Base-by-base conservation (phyloP, 768 basidiomycete species). In the Macrocybe gigantea region DNA sequence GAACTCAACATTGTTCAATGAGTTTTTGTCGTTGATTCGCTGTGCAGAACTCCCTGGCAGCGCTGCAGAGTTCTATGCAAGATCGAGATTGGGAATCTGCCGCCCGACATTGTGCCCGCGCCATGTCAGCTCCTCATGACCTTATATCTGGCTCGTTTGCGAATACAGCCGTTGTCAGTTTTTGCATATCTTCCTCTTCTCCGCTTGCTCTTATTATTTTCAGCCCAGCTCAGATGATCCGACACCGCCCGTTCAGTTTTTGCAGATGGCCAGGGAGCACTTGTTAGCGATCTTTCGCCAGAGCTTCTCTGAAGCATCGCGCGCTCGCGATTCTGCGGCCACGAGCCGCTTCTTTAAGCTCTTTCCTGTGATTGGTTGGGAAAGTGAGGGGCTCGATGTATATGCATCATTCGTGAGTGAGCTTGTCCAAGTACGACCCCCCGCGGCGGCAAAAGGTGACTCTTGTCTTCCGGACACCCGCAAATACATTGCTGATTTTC, bases 261-360 rank as follows among this genome's bases (percentile, higher is more conserved):
- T 99, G 30, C 77, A 86, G 47, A 71, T 75, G 22, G 82, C 89
- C 0, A 80, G 93, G 43, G 77, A 86, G 49, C 71, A 77, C 33
- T 79, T 99, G 6, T 74, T 98, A 8, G 65, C 74, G 8, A 79
- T 88, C 33, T 98, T 98, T 66, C 75, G 75, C 32, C 70, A 69
- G n/a, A 79, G 86, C 44, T 99, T 99, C 60, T 78, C 83, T 38
- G 73, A 82, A 47, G 96, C 95, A 1, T 91, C 92, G 5, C 74
- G 72, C 14, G 77, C 80, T 10, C 79, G 89, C 29, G 92, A 97
- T 66, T 85, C 93, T 22, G 83, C 83, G 10, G 83, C 85, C 1
- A 93, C 89, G 1, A 93, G 85, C 56, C 83, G 96, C 9, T 98
- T 89, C 68, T 99, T 99, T 77, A 93, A 97, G 64, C 73, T 99